Base-by-base conservation (phyloP, 257 asterid species). In the Jacaranda mimosifolia region DNA sequence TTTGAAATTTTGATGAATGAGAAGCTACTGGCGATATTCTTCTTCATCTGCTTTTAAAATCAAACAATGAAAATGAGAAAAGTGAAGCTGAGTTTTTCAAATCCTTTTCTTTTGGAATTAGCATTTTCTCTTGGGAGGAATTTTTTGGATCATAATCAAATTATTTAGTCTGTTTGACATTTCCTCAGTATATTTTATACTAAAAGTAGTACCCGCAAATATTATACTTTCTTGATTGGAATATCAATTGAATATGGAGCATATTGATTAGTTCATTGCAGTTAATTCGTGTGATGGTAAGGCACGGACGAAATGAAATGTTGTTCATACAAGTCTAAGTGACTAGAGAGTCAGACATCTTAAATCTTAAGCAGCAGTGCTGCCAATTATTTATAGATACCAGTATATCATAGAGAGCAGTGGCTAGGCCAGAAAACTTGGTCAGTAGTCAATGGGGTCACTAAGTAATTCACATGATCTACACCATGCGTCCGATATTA, bases 41-140 rank as follows among this genome's bases (percentile, higher is more conserved):
- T 67, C 46, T 75, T 36, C 67, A 42, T 49, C 57, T 57, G 39
- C 72, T 18, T 56, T 48, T 60, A 9, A 71, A 80, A 55, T 62
- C 38, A 52, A 63, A 62, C 40, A 26, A 42, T 38, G 9, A 60
- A 60, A 66, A 51, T 1, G 67, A 58, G 43, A 26, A 63, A 57
- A 15, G 35, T 43, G 9, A 36, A 51, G 59, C 71, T 57, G 35
- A 46, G 26, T 43, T 68, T 14, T 39, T 13, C 12, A 45, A 35
- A 48, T 19, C 32, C 52, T 7, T 3, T 14, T 45, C 51, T 53
- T 21, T 55, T 21, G 59, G 32, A 76, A 68, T 67, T 67, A 51
- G 69, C 38, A 17, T 48, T 45, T 57, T n/a, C 15, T 13, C 32
- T 17, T 52, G 4, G 10, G 65, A 52, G 58, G 63, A 26, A 38